Base-by-base conservation (phyloP, 441 rosid species). In the Adansonia rubrostipa region DNA sequence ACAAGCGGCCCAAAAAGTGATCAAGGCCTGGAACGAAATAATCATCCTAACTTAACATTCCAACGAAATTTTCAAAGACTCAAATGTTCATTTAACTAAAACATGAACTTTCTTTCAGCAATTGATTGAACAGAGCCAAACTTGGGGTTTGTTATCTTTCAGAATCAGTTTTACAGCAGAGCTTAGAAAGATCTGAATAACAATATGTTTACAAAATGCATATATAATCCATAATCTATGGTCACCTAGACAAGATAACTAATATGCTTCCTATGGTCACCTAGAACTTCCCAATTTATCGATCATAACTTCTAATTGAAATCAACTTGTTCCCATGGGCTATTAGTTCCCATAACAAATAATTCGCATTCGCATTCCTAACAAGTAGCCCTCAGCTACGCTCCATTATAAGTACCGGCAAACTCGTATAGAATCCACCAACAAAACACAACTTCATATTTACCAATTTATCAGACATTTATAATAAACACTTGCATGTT, bases 281-380 rank as follows among this genome's bases (percentile, higher is more conserved):
- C n/a, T 40, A 17, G 3, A 53, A 33, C 5, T 48, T 47, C 73
- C 19, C 5, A 0, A 47, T 47, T 20, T 22, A 48, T 47, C 17
- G 40, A 69, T 69, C 17, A 47, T 24, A 48, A 69, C 42, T 28
- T 71, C n/a, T 51, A 71, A 71, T 28, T 24, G 74, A 28, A 24
- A 71, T n/a, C 48, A 56, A 54, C 50, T 17, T 72, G 17, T 72
- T 72, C 51, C n/a, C 17, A 44, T 9, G 15, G 10, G 13, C 22
- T 4, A 50, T 50, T 11, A 50, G 20, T 13, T 71, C 10, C 61
- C 44, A 28, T 20, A 1, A 71, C 8, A 54, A 54, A 14, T 22
- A 20, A 20, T 47, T 68, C 10, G 5, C n/a, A 45, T 68, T 51
- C 20, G 2, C 22, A 33, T 4, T 0, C 28, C 50, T 36, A 17